These are phyloP conservation scores for Phytopythium ostracodes DNA, from an alignment of 352 stramenopile species.

Conservation along the genomic window DNA sequence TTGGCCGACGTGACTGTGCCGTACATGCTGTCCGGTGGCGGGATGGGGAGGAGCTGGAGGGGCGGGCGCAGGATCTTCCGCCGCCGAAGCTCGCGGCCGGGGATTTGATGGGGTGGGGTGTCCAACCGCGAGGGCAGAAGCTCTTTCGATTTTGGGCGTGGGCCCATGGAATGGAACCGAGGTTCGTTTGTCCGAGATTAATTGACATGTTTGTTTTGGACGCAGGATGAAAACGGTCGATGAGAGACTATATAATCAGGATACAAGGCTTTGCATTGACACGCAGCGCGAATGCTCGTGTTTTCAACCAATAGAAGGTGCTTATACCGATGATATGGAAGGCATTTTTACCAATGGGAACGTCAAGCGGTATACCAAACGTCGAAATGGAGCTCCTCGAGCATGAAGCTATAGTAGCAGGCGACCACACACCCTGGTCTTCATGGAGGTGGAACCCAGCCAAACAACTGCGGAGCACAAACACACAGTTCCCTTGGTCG, in stretches of 20 bases:
- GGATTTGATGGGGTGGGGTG: not conserved
- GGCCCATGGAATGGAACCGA: not conserved
- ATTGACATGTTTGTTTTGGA: too few relatives aligned
- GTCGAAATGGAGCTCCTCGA: too few relatives aligned
- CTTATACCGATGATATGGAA: too few relatives aligned
- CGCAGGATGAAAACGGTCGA: not conserved
- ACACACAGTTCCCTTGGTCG: too few relatives aligned
- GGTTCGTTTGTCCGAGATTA: not conserved
- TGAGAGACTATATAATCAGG: not conserved
- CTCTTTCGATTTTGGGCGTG: slow-evolving; percentile 8
- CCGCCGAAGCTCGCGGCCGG: not conserved
- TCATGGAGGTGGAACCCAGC: too few relatives aligned
- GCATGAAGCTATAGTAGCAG: too few relatives aligned
- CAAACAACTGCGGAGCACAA: too few relatives aligned
- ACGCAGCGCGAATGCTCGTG: not conserved
- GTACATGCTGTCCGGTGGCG: slow-evolving; percentile 27
- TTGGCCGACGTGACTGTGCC: slow-evolving; percentile 33
- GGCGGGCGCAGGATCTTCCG: not conserved
- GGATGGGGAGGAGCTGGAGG: not conserved
- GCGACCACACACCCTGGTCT: too few relatives aligned
- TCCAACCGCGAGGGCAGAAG: not conserved
- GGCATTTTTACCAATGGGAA: too few relatives aligned
- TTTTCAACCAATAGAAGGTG: not conserved
- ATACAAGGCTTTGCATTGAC: slow-evolving; percentile 2
- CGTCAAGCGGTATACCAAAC: too few relatives aligned